A percentile compares a stretch with the other conserved stretches of the same genome.
Conservation (phyloP, 805 yeast genomes). For the Saccharomyces cerevisiae region DNA sequence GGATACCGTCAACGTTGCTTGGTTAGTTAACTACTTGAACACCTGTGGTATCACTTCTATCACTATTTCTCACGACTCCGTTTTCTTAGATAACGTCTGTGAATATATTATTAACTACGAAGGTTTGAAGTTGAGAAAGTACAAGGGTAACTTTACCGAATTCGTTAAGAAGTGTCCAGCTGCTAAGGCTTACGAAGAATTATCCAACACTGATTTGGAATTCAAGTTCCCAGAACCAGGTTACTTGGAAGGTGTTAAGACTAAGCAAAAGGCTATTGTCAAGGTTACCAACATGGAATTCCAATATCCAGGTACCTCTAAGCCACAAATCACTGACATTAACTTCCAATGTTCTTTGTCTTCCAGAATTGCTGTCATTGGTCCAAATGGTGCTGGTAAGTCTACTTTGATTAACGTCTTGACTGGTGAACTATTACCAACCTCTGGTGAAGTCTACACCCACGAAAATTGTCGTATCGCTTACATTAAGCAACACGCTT, state of each 20-base stretch:
- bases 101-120: slow-evolving; percentile 99
- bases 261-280: slow-evolving; percentile 99
- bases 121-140: slow-evolving; percentile 98
- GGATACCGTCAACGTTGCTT: slow-evolving; percentile 98
- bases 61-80: slow-evolving; percentile 98
- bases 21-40: slow-evolving; percentile 98
- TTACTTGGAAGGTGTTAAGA: slow-evolving; percentile 99
- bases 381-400: slow-evolving; percentile 99
- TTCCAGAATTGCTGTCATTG: slow-evolving; percentile 99
- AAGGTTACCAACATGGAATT: slow-evolving; percentile 94
- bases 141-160: slow-evolving; percentile 99
- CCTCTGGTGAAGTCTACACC: slow-evolving; percentile 96
- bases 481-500: slow-evolving; percentile 99
- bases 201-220: slow-evolving; percentile 95
- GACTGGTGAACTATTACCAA: slow-evolving; percentile 99
- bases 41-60: slow-evolving; percentile 98
- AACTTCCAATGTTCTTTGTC: slow-evolving; percentile 98
- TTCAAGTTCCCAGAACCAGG: slow-evolving; percentile 99
- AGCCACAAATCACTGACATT: slow-evolving; percentile 87
- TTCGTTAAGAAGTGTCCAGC: slow-evolving; percentile 98
- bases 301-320: slow-evolving; percentile 98
- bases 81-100: slow-evolving; percentile 95
- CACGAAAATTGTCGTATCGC: slow-evolving; percentile 99
- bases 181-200: slow-evolving; percentile 97
- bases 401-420: slow-evolving; percentile 96